Evolutionary conservation across 371 early-diverging fungal species (phyloP).

Genomic region (Mortierella sp.): DNA sequence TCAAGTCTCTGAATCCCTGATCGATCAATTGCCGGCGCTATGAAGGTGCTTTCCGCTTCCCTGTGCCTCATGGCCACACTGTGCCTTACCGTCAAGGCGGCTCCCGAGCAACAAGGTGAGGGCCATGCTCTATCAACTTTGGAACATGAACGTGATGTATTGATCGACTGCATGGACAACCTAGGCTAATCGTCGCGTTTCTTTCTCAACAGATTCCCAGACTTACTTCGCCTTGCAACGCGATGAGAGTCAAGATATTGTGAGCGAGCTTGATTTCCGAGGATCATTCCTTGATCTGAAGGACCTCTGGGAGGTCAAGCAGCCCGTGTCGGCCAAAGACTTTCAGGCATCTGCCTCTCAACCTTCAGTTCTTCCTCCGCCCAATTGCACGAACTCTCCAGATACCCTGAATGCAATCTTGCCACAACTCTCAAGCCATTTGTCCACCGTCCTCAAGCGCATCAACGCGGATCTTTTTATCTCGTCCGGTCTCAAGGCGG

Average conservation of each 20-base stretch:
- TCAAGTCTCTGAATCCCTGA: too few relatives aligned
- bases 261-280: conserved; percentile 21
- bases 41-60: not conserved
- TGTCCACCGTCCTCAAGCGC: too few relatives aligned
- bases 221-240: conserved; percentile 9
- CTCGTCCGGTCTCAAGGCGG: too few relatives aligned
- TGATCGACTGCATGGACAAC: too few relatives aligned
- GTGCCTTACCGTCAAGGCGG: conserved; percentile 9
- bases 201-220: not conserved
- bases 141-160: too few relatives aligned
- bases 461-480: too few relatives aligned
- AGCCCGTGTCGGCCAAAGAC: not conserved
- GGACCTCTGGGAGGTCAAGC: not conserved
- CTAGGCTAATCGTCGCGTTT: too few relatives aligned
- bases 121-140: not conserved
- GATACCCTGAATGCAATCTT: too few relatives aligned
- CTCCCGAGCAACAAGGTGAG: conserved; percentile 7
- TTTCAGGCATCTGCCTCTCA: not conserved
- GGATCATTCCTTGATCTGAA: conserved; percentile 1
- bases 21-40: too few relatives aligned
- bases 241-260: conserved; percentile 12
- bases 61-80: conserved; percentile 5
- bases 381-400: too few relatives aligned
- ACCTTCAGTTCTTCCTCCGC: too few relatives aligned
- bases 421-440: too few relatives aligned